Evolutionary conservation across 345 rosid species (phyloP).

Genomic region (Salix brachista): DNA sequence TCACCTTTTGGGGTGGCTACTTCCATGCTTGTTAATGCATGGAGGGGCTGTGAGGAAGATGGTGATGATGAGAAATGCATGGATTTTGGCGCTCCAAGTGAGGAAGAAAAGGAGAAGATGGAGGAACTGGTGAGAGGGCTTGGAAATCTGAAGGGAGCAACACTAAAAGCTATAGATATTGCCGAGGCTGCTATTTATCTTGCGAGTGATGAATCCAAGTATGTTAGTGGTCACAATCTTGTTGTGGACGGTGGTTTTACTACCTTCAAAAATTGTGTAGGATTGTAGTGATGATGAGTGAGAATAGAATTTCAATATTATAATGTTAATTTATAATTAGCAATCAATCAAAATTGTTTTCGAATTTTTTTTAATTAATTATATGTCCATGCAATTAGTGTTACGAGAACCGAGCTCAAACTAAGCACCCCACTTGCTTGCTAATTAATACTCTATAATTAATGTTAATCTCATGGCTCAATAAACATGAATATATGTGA

Average conservation of each 20-base stretch:
- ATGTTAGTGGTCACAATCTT: constrained; percentile 10
- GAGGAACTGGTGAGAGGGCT: background rate
- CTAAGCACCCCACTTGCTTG: too few species aligned
- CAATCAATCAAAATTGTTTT: too few species aligned
- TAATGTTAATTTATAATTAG: too few species aligned
- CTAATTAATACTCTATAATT: too few species aligned
- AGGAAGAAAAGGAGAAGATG: background rate
- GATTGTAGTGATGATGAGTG: background rate
- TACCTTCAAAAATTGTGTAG: background rate
- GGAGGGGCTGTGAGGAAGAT: background rate
- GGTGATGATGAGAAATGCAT: background rate
- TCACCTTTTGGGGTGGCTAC: constrained; percentile 1
- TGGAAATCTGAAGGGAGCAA: constrained; percentile 7
- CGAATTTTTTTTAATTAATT: too few species aligned
- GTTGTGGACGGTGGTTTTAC: constrained; percentile 15
- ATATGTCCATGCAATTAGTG: background rate
- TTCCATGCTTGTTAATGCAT: background rate
- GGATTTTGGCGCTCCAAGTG: background rate
- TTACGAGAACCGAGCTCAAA: too few species aligned
- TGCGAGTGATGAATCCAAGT: constrained; percentile 15
- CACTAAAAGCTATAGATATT: constrained; percentile 2
- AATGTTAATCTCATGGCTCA: too few species aligned
- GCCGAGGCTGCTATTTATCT: constrained; percentile 16
- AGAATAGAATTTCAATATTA: too few species aligned
- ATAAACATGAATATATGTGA: too few species aligned